phyloP scores from a whole-genome alignment of 2,329 filamentous ascomycete genomes.

The Epichloe gansuensis region DNA sequence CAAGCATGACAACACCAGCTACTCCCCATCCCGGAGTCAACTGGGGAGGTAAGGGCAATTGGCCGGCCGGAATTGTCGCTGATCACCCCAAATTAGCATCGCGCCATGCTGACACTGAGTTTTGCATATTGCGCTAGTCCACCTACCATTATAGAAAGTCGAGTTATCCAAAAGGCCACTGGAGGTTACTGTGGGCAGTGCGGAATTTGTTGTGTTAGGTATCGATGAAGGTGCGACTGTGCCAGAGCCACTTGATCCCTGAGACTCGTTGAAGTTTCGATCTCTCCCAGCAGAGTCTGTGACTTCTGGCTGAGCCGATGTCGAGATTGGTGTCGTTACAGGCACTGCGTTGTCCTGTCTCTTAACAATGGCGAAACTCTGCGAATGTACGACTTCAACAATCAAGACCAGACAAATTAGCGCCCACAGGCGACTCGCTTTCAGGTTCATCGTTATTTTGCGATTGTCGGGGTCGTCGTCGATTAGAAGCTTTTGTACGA shows the following conservation, averaged over 20 bases:
- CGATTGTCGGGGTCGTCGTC: conserved; percentile 2
- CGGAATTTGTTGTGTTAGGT: background rate
- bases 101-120: background rate
- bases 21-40: conserved; percentile 75
- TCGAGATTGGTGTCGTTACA: background rate
- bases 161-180: conserved; percentile 14
- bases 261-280: background rate
- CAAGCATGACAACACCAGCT: conserved; percentile 62
- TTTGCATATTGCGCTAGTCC: background rate
- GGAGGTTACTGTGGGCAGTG: conserved; percentile 4
- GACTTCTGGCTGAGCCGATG: background rate
- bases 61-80: conserved; percentile 35
- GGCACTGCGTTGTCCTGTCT: conserved; percentile 20
- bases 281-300: background rate
- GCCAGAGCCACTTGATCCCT: background rate
- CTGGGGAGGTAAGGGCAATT: conserved; percentile 57
- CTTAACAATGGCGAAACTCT: conserved; percentile 18
- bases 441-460: conserved; percentile 20
- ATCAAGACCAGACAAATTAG: conserved; percentile 27
- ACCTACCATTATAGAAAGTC: conserved; percentile 23
- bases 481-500: conserved; percentile 2
- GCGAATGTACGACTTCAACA: conserved; percentile 24
- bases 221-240: conserved; percentile 1
- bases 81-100: conserved; percentile 2
- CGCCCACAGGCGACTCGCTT: conserved; percentile 21